A percentile compares a stretch with the other conserved stretches of the same genome.
Evolutionary conservation across 306 rosid genomes (phyloP).

Genomic region (cucumber (Cucumis sativus)): DNA sequence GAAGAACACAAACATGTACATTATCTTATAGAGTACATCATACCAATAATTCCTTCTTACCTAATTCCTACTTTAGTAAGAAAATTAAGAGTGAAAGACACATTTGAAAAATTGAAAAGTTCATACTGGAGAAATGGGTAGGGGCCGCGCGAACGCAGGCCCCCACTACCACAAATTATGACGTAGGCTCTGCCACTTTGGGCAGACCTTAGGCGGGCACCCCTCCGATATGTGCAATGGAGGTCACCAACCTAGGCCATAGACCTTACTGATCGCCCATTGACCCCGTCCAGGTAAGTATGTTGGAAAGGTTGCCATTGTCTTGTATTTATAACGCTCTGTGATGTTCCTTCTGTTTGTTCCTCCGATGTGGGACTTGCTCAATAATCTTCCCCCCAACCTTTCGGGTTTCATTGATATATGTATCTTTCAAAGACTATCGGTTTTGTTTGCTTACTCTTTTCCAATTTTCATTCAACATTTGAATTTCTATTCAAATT

Average conservation of each 20-base stretch:
- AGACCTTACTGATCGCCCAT: conserved; percentile 10
- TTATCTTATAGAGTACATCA: too few species aligned
- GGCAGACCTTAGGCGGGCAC: conserved; percentile 30
- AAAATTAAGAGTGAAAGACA: too few species aligned
- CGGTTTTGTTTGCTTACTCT: too few species aligned
- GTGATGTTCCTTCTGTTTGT: background rate
- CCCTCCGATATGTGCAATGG: conserved; percentile 5
- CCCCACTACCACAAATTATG: conserved; percentile 42
- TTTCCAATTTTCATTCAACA: too few species aligned
- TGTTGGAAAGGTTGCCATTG: background rate
- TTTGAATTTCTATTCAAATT: too few species aligned
- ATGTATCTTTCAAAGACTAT: too few species aligned
- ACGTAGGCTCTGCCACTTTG: conserved; percentile 34
- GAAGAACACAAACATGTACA: too few species aligned
- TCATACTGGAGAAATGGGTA: background rate
- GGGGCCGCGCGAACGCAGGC: conserved; percentile 59
- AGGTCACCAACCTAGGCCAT: background rate
- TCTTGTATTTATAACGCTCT: background rate
- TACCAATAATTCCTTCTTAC: too few species aligned
- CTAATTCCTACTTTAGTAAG: too few species aligned
- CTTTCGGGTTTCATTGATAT: too few species aligned
- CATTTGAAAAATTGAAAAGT: too few species aligned
- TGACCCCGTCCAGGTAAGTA: conserved; percentile 40
- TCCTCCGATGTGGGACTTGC: background rate
- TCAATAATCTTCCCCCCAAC: background rate